Base-by-base conservation (phyloP, 2,329 filamentous ascomycete genomes). In the Drechslerella coelobrocha region DNA sequence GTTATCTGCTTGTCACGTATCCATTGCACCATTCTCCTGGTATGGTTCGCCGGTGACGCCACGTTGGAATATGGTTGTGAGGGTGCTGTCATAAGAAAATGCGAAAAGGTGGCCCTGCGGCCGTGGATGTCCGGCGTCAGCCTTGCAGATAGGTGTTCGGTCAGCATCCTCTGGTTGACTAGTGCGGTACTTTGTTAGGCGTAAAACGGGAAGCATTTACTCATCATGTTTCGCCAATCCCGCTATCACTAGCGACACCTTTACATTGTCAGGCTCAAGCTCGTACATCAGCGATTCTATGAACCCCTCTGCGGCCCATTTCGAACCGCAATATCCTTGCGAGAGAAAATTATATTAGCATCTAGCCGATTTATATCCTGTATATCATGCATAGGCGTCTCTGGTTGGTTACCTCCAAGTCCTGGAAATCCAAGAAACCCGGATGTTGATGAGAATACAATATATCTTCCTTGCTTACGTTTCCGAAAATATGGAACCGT, bases 261-360 rank as follows among this genome's bases (percentile, higher is more conserved):
- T 96, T 79, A 97, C 89, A 77, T 94, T 93, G 80, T 96, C 97
- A 0, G 83, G 82, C 73, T 97, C 92, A 37, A 96, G 88, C 78
- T 99, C 94, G 79, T 97, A 97, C 14, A 97, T 84, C 90, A 99
- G 93, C 14, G 91, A 92, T 79, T 99, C 94, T 75, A 97, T 92
- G 59, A 99, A 82, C 0, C 93, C 94, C 78, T 99, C 94, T 2
- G 96, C 91, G 0, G 94, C 94, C 79, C 97, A 97, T 78, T 97
- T 99, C 14, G 92, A 96, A 0, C 94, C 94, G 79, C 93, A 97
- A 77, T 96, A 97, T 0, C 93, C 72, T 73, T 24, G 23, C 4
- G n/a, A n/a, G 47, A 51, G 9, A 51, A 12, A 6, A 51, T n/a
- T 17, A 45, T n/a, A 6, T 19, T 21, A n/a, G 5, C 19, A 45